Evolutionary conservation across 139 green algal species (phyloP).

Genomic region (Microglena sp.): DNA sequence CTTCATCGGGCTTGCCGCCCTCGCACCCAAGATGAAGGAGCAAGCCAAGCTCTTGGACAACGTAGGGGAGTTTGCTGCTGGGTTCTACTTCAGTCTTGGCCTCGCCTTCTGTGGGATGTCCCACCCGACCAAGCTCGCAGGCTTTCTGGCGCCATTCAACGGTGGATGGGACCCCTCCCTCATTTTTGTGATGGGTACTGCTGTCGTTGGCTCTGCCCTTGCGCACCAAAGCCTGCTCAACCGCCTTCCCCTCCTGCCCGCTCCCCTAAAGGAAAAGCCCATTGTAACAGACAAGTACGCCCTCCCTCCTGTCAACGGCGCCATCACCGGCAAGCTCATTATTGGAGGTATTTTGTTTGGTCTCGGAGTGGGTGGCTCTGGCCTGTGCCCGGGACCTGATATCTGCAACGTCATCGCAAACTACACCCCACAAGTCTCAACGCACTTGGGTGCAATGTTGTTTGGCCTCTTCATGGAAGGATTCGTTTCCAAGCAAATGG

Average conservation of each 20-base stretch:
- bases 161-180: conserved; percentile 51
- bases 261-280: not conserved
- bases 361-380: conserved; percentile 59
- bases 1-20: too few species aligned
- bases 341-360: conserved; percentile 63
- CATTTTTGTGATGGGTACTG: conserved; percentile 66
- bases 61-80: conserved; percentile 23
- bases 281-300: too few species aligned
- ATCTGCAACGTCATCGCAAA: not conserved
- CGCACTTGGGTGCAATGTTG: not conserved
- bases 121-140: conserved; percentile 46
- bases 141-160: conserved; percentile 27
- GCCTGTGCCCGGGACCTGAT: conserved; percentile 64
- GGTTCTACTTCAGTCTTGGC: conserved; percentile 56
- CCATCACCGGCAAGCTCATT: conserved; percentile 54
- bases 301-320: conserved; percentile 34
- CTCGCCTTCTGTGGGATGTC: conserved; percentile 62
- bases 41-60: too few species aligned
- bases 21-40: too few species aligned
- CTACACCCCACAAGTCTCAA: not conserved
- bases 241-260: not conserved
- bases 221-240: conserved; percentile 25
- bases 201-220: conserved; percentile 46
- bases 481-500: too few species aligned
- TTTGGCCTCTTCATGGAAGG: too few species aligned